Base-by-base conservation (phyloP, 768 basidiomycete genomes). In the Naematelia aurantialba region DNA sequence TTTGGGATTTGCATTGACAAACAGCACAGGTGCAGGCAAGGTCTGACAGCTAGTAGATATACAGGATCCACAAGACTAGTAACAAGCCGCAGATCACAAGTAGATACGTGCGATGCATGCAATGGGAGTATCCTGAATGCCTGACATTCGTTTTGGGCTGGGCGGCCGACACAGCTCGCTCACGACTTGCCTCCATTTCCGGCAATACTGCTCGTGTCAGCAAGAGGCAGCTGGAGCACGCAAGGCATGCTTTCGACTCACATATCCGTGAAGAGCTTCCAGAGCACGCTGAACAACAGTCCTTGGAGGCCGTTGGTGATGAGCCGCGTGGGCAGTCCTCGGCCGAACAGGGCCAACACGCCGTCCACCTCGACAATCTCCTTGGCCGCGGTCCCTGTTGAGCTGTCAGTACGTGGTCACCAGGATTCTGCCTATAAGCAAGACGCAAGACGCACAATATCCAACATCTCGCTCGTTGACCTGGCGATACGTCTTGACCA, bases 401-500 rank as follows among this genome's bases (percentile, higher is more conserved):
- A 25, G 14, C 24, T n/a, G n/a, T n/a, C n/a, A n/a, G 52, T 45
- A 24, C 31, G 60, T 25, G 8, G 31, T 52, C 45, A 11, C n/a
- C n/a, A 30, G 39, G 22, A 14, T 21, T 45, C 21, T 45, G 52
- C 26, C 17, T 8, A 39, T 39, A 39, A 8, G 17, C 34, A 26
- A 26, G 25, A 68, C 78, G 54, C 48, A 79, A 24, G 29, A 72
- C 80, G 60, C 53, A 80, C 80, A 56, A 73, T 97, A 98, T 1
- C 86, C 84, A 14, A 98, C 87, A 27, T 84, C 83, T 3, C 84
- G 84, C 60, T 87, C 86, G 71, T 91, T 85, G 29, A 93, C 91
- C 75, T 98, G 94, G 14, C 93, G 81, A 78, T 96, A 97, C 0
- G 94, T 97, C 82, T 97, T 98, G 72, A 98, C 79, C 1, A 98